These are phyloP conservation scores for Nemania bipapillata DNA, from an alignment of 2,329 filamentous ascomycete species.

Conservation along the genomic window DNA sequence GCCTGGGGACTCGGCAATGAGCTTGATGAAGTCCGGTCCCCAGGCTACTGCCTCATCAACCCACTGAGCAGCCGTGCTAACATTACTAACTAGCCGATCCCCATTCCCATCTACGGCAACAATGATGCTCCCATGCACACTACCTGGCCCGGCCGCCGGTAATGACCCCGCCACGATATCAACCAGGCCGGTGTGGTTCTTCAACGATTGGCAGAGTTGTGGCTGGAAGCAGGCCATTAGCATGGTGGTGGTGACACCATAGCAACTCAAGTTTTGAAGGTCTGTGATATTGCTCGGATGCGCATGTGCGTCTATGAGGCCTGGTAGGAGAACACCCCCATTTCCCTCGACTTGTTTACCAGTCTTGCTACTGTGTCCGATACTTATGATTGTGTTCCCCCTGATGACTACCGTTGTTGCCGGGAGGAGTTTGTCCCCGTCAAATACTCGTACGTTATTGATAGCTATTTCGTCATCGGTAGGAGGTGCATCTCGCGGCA, in stretches of 20 bases:
- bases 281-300: conserved; percentile 26
- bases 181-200: conserved; percentile 24
- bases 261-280: conserved; percentile 29
- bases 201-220: conserved; percentile 23
- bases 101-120: conserved; percentile 23
- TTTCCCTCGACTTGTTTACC: conserved; percentile 20
- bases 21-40: conserved; percentile 33
- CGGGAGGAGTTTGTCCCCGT: conserved; percentile 24
- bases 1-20: conserved; percentile 29
- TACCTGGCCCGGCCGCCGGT: conserved; percentile 28
- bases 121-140: conserved; percentile 24
- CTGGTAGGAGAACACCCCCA: conserved; percentile 26
- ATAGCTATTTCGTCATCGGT: conserved; percentile 12
- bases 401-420: conserved; percentile 25
- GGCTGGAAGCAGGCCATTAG: conserved; percentile 32
- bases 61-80: conserved; percentile 27
- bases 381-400: conserved; percentile 5
- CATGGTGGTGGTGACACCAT: conserved; percentile 32
- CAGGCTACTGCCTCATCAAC: conserved; percentile 23
- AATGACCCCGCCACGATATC: conserved; percentile 29
- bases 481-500: background rate
- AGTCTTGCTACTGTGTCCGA: conserved; percentile 5
- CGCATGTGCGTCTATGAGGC: conserved; percentile 32
- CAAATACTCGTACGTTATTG: conserved; percentile 29
- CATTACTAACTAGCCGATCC: conserved; percentile 25